phyloP scores from a whole-genome alignment of 1,284 basidiomycete genomes.

The Cystobasidium sp. region DNA sequence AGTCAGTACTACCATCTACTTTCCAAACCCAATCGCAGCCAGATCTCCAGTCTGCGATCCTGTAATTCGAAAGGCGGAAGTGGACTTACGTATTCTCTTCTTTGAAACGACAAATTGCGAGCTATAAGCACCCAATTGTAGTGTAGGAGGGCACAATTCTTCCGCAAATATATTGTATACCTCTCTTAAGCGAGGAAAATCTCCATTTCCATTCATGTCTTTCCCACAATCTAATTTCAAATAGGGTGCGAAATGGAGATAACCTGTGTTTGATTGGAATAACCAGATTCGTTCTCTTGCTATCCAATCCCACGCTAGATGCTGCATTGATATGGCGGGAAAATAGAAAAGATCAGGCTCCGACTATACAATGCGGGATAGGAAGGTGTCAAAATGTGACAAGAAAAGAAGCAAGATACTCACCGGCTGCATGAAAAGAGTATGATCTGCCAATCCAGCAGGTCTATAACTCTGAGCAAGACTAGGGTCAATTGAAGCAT shows the following conservation, averaged over 20 bases:
- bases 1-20: not conserved
- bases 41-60: not conserved
- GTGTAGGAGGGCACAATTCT: slow-evolving; percentile 48
- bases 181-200: slow-evolving; percentile 43
- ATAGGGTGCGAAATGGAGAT: slow-evolving; percentile 45
- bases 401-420: not conserved
- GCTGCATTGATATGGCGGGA: not conserved
- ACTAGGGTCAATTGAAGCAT: slow-evolving; percentile 25
- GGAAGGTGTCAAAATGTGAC: too few species aligned
- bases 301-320: slow-evolving; percentile 48
- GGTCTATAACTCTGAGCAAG: not conserved
- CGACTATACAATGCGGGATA: not conserved
- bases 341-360: not conserved
- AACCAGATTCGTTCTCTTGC: slow-evolving; percentile 41
- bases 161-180: slow-evolving; percentile 50
- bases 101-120: slow-evolving; percentile 50
- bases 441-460: slow-evolving; percentile 45
- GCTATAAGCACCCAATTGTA: slow-evolving; percentile 45
- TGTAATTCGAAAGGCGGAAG: not conserved
- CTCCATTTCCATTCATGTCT: slow-evolving; percentile 45
- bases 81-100: slow-evolving; percentile 45
- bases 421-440: slow-evolving; percentile 48
- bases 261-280: slow-evolving; percentile 43
- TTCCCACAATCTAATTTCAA: slow-evolving; percentile 47
- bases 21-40: too few species aligned